Percentiles rank a stretch among this genome's conserved stretches.
phyloP scores from a whole-genome alignment of 2,329 filamentous ascomycete genomes.

The Dothidotthia symphoricarpi region DNA sequence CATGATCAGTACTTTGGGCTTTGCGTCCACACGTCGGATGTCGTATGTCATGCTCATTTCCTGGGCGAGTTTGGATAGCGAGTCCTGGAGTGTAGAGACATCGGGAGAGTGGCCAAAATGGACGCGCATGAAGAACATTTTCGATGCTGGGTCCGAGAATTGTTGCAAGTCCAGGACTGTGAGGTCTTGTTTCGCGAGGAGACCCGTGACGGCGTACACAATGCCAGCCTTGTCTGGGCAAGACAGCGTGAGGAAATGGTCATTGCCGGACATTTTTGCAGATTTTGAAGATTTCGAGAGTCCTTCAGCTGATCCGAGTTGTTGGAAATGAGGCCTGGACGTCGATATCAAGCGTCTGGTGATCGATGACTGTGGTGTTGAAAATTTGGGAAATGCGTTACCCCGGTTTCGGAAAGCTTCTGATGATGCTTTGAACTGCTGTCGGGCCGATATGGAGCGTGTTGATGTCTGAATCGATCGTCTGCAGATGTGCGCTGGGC shows the following conservation, averaged over 20 bases:
- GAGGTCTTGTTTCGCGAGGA: constrained; percentile 70
- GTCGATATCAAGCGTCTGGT: constrained; percentile 20
- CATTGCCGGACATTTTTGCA: constrained; percentile 28
- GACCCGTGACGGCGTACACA: constrained; percentile 77
- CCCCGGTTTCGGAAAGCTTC: constrained; percentile 33
- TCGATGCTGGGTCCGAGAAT: constrained; percentile 71
- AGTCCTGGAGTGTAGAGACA: constrained; percentile 49
- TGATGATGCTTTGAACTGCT: constrained; percentile 15
- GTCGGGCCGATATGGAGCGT: constrained; percentile 21
- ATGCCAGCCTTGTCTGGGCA: constrained; percentile 84
- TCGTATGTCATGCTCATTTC: constrained; percentile 70
- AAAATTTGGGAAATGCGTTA: constrained; percentile 31
- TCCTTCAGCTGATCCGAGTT: constrained; percentile 21
- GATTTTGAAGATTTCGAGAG: constrained; percentile 26
- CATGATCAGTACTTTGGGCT: constrained; percentile 80
- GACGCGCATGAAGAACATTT: constrained; percentile 85
- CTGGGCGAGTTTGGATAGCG: constrained; percentile 61
- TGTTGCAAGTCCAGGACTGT: constrained; percentile 85
- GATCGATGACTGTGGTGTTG: constrained; percentile 23
- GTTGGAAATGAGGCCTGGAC: constrained; percentile 15
- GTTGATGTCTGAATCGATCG: constrained; percentile 16
- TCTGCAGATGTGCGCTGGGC: constrained; percentile 16
- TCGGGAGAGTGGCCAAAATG: constrained; percentile 66
- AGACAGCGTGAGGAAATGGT: constrained; percentile 65
- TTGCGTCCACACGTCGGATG: constrained; percentile 65